Conservation (phyloP, 495 filamentous ascomycete species). For the Cenococcum geophilum region DNA sequence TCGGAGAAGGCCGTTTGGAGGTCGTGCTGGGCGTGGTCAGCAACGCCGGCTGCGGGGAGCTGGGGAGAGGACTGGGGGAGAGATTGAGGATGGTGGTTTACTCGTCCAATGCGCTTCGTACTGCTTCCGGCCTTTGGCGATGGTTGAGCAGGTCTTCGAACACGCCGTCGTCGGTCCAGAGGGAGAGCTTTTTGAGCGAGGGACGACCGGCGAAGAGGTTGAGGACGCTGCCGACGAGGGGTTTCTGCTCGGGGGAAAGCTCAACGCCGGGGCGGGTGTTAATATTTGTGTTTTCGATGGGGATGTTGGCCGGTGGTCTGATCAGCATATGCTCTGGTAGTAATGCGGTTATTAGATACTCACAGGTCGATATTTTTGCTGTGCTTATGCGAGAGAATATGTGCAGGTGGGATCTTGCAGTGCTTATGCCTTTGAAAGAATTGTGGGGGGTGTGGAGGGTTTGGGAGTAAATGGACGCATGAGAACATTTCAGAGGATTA, state of each 20-base stretch:
- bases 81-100: no score
- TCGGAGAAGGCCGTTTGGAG: slow-evolving; percentile 43
- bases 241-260: slow-evolving; percentile 43
- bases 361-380: neutral
- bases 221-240: slow-evolving; percentile 51
- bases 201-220: slow-evolving; percentile 56
- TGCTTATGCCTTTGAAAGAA: neutral
- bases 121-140: slow-evolving; percentile 46
- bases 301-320: slow-evolving; percentile 12
- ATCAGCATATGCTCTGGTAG: neutral
- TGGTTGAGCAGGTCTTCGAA: slow-evolving; percentile 50
- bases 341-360: slow-evolving; percentile 1
- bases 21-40: slow-evolving; percentile 30
- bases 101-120: slow-evolving; percentile 48
- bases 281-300: slow-evolving; percentile 47
- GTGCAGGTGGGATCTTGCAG: neutral
- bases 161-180: slow-evolving; percentile 48
- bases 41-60: no score
- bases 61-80: no score
- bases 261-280: slow-evolving; percentile 45
- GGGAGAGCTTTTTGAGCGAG: slow-evolving; percentile 48
- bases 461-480: neutral
- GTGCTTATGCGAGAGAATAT: neutral
- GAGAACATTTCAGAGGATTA: neutral
- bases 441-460: neutral